A percentile compares a stretch with the other conserved stretches of the same genome.
Evolutionary conservation across 345 rosid genomes (phyloP).

Genomic region (Citrus maxima): DNA sequence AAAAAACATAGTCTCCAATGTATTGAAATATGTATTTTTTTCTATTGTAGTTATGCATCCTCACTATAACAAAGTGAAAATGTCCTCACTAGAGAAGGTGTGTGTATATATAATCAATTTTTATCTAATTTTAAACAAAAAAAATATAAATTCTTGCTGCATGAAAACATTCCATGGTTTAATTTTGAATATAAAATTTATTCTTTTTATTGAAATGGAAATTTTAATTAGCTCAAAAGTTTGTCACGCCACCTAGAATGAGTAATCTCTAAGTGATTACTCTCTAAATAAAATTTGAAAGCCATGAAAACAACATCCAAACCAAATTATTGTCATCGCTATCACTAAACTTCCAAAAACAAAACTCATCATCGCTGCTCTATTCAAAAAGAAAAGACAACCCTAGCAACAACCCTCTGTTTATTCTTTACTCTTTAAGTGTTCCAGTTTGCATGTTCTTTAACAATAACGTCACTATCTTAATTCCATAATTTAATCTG

Average conservation of each 20-base stretch:
- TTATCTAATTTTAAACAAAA: too few relatives aligned
- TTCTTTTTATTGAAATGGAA: too few relatives aligned
- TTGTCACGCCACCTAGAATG: not conserved
- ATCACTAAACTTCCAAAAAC: not conserved
- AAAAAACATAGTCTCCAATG: too few relatives aligned
- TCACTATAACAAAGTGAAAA: too few relatives aligned
- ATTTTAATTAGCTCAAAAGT: not conserved
- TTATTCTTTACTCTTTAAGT: not conserved
- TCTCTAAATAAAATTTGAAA: not conserved
- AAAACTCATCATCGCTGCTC: not conserved
- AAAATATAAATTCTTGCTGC: too few relatives aligned
- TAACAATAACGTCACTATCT: slow-evolving; percentile 21
- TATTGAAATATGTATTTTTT: too few relatives aligned
- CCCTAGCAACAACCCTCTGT: slow-evolving; percentile 9
- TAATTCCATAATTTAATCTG: not conserved
- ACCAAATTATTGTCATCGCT: slow-evolving; percentile 3
- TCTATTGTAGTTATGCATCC: too few relatives aligned
- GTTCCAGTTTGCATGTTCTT: not conserved
- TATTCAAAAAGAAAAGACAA: slow-evolving; percentile 1
- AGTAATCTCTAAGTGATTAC: not conserved
- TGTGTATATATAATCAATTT: too few relatives aligned
- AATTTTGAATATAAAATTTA: too few relatives aligned
- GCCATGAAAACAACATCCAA: slow-evolving; percentile 2
- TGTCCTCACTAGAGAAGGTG: too few relatives aligned
- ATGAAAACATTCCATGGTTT: too few relatives aligned